Base-by-base conservation (phyloP, 2,329 filamentous ascomycete genomes). In the Cladosporium sphaerospermum region DNA sequence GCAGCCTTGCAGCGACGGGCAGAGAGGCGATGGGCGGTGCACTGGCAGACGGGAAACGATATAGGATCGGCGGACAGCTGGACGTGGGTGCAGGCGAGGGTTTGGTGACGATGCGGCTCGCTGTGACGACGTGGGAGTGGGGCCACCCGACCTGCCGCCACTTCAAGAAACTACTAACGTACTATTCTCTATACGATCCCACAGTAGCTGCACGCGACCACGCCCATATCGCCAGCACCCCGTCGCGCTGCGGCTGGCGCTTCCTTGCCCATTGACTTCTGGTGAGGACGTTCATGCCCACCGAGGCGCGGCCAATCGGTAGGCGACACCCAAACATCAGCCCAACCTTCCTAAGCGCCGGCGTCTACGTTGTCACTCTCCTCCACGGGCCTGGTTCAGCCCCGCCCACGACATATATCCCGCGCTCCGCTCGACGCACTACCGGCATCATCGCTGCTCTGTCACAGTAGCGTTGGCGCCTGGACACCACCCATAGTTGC, bases 271-370 rank as follows among this genome's bases (percentile, higher is more conserved):
- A 36, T 36, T 43, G 39, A 43, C 18, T 40, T 39, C 19, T 18
- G 18, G 18, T 11, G 40, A 18, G 14, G 31, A 7, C 13, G 13
- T 32, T 28, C 36, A 50, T 23, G 48, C 39, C 28, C 48, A 40
- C 48, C 3, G 16, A 28, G n/a, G 16, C 37, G 48, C 48, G 48
- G 48, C 48, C 48, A 51, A 51, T 51, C 18, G 48, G 36, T 31
- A 32, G 28, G 23, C 28, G 8, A 16, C 34, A 39, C 16, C 16
- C 40, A 37, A 32, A 23, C 10, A 14, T 33, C 46, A 40, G 46
- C 19, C 46, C 8, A 42, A 19, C 14, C 10, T 16, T 6, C 28
- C 11, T 49, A 50, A 14, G 39, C 13, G 51, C 53, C 18, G 55
- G 48, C 10, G 41, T 8, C 19, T 55, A 39, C n/a, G n/a, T 7